These are phyloP conservation scores for Takashimella koratensis DNA, from an alignment of 1,284 basidiomycete species.

Conservation along the genomic window DNA sequence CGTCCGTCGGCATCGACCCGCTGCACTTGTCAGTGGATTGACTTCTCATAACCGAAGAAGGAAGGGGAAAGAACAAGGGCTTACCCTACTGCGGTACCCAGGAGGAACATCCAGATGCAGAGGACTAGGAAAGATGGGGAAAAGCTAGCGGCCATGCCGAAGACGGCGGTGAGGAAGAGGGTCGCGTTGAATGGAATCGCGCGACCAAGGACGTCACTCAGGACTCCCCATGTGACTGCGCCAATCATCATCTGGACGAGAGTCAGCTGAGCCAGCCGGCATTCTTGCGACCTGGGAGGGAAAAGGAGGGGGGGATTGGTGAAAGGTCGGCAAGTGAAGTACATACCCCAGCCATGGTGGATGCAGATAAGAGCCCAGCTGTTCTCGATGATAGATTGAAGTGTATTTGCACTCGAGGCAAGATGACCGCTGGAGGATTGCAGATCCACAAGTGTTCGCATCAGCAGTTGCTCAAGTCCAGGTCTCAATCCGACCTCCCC, in stretches of 20 bases:
- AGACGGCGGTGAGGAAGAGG: slow-evolving; percentile 81
- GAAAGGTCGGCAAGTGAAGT: not conserved
- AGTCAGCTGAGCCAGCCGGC: not conserved
- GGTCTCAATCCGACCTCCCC: too few species aligned
- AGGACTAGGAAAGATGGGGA: slow-evolving; percentile 67
- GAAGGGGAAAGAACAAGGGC: slow-evolving; percentile 7
- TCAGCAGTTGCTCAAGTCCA: too few species aligned
- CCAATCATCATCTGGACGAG: slow-evolving; percentile 86
- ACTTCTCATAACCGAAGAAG: not conserved
- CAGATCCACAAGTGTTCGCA: too few species aligned
- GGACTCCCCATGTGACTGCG: slow-evolving; percentile 85
- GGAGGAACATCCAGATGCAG: slow-evolving; percentile 74
- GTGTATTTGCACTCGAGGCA: slow-evolving; percentile 87
- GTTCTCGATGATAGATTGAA: slow-evolving; percentile 54
- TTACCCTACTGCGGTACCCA: slow-evolving; percentile 76
- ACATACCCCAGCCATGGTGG: slow-evolving; percentile 53
- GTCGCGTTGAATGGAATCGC: slow-evolving; percentile 88
- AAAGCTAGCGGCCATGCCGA: slow-evolving; percentile 78
- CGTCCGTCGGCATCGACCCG: slow-evolving; percentile 92
- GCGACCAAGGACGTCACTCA: slow-evolving; percentile 79
- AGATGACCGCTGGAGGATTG: slow-evolving; percentile 67
- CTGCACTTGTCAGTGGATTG: slow-evolving; percentile 13
- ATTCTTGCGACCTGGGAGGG: not conserved
- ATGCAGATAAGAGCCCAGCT: slow-evolving; percentile 41
- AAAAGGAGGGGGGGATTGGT: not conserved